phyloP scores from a whole-genome alignment of 208 protist species.

The Trypanosoma mega region DNA sequence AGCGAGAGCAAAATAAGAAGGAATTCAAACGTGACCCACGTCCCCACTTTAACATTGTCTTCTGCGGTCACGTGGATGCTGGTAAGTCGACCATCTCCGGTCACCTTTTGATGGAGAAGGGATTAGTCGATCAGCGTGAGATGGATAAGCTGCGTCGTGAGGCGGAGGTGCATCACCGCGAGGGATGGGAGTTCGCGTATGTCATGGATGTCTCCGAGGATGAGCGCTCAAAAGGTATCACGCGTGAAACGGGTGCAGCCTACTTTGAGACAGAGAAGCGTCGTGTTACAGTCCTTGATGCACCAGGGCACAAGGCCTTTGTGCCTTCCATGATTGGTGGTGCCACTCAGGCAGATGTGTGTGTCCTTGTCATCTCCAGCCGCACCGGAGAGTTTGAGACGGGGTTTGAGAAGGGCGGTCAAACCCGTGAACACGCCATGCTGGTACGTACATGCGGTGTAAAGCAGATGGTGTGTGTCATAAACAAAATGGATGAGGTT shows the following conservation, averaged over 20 bases:
- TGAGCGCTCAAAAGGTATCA: conserved; percentile 98
- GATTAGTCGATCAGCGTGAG: conserved; percentile 97
- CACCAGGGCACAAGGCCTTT: conserved; percentile 99
- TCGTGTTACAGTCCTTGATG: conserved; percentile 98
- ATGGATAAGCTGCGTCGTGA: conserved; percentile 98
- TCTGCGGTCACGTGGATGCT: conserved; percentile 99
- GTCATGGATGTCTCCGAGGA: conserved; percentile 99
- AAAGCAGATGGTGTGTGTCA: conserved; percentile 95
- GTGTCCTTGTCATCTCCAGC: conserved; percentile 98
- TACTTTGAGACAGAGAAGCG: conserved; percentile 96
- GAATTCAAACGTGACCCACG: conserved; percentile 78
- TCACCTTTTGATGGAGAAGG: conserved; percentile 95
- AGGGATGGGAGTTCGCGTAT: conserved; percentile 97
- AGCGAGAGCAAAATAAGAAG: conserved; percentile 64
- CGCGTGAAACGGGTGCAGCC: conserved; percentile 96
- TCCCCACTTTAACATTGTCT: conserved; percentile 98
- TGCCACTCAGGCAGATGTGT: conserved; percentile 98
- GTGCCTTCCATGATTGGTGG: conserved; percentile 99
- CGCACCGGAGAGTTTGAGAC: conserved; percentile 99
- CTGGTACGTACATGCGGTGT: conserved; percentile 98
- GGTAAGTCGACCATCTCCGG: conserved; percentile 99
- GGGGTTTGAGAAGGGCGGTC: conserved; percentile 98
- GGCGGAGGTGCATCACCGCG: conserved; percentile 96
- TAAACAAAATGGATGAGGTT: conserved; percentile 99
- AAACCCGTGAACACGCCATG: conserved; percentile 99